phyloP scores from a whole-genome alignment of 345 rosid species.

The Brassica carinata region DNA sequence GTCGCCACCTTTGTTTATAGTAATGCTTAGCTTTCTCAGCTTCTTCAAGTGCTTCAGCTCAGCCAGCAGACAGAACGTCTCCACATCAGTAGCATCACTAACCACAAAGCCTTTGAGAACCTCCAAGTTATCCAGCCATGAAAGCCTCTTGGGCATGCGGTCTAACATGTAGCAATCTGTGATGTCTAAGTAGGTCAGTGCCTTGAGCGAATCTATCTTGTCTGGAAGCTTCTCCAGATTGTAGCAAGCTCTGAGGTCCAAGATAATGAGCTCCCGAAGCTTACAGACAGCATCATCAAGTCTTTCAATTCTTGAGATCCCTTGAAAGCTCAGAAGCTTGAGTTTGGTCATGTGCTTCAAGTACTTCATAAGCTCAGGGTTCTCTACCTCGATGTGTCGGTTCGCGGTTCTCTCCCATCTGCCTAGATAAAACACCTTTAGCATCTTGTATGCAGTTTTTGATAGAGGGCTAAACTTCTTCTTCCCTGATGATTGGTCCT shows the following conservation, averaged over 20 bases:
- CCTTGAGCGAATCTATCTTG: constrained; percentile 43
- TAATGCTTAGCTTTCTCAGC: constrained; percentile 11
- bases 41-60: too few species aligned
- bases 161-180: constrained; percentile 59
- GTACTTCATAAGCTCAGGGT: constrained; percentile 29
- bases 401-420: constrained; percentile 48
- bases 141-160: constrained; percentile 50
- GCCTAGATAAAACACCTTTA: constrained; percentile 50
- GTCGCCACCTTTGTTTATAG: not conserved
- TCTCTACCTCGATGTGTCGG: constrained; percentile 51
- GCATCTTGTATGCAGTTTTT: not conserved
- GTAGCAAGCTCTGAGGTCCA: constrained; percentile 64
- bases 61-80: too few species aligned
- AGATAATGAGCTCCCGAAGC: constrained; percentile 44
- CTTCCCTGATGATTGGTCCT: constrained; percentile 1
- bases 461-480: not conserved
- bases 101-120: constrained; percentile 61
- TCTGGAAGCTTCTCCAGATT: constrained; percentile 54
- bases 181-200: constrained; percentile 48
- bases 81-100: too few species aligned
- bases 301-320: constrained; percentile 51
- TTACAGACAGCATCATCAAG: constrained; percentile 39
- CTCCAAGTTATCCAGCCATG: constrained; percentile 43
- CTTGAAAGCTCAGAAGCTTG: constrained; percentile 55
- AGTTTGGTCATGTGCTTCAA: constrained; percentile 41